A percentile compares a stretch with the other conserved stretches of the same genome.
These are phyloP conservation scores for Populus tomentosa DNA, from an alignment of 441 rosid species.

Conservation along the genomic window DNA sequence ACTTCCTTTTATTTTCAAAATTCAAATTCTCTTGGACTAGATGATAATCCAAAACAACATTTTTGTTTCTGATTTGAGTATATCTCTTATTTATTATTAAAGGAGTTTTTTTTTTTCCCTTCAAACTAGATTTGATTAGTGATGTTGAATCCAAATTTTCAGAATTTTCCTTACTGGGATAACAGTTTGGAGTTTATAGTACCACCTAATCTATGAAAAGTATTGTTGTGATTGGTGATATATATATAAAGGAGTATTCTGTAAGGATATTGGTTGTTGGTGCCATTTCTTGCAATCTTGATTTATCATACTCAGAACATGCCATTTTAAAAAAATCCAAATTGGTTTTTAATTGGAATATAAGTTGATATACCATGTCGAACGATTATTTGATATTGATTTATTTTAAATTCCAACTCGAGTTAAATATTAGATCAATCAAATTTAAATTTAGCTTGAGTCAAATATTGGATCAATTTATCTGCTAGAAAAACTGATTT, in stretches of 20 bases:
- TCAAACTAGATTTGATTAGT: constrained; percentile 12
- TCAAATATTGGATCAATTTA: no score
- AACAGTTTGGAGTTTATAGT: constrained; percentile 5
- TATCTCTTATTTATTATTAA: background rate
- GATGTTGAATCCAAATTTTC: background rate
- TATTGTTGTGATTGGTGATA: background rate
- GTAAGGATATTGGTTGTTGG: constrained; percentile 12
- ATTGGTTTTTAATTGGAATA: background rate
- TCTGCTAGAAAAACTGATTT: no score
- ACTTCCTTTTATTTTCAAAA: constrained; percentile 14
- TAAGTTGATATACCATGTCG: background rate
- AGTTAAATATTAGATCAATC: no score
- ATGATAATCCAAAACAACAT: constrained; percentile 4
- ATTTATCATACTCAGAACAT: background rate
- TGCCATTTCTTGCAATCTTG: constrained; percentile 12
- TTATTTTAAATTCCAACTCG: no score
- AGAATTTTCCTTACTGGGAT: background rate
- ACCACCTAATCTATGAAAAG: constrained; percentile 18
- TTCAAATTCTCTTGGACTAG: constrained; percentile 11
- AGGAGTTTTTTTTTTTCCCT: background rate
- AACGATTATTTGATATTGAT: no score
- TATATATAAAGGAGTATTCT: no score
- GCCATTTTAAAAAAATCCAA: background rate
- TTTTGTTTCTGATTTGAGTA: background rate
- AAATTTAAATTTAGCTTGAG: no score